These are phyloP conservation scores for Choiromyces venosus DNA, from an alignment of 495 filamentous ascomycete genomes.

Conservation along the genomic window DNA sequence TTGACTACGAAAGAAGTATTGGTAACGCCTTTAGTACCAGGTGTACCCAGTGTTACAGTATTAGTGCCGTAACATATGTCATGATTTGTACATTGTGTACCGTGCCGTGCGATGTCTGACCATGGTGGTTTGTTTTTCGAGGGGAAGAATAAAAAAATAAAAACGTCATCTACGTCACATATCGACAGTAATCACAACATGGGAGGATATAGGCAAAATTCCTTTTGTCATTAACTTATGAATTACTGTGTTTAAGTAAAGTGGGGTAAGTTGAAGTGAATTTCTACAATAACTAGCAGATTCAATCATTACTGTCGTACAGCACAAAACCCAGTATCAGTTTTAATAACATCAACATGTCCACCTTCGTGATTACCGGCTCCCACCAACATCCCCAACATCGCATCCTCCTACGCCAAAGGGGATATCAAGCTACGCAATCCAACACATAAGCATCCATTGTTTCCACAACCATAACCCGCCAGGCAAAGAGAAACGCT, in stretches of 20 bases:
- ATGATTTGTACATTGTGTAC: neutral
- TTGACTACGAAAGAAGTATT: neutral
- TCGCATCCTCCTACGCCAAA: conserved; percentile 34
- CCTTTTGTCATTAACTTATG: neutral
- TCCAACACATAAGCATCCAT: conserved; percentile 12
- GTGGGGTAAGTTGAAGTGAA: neutral
- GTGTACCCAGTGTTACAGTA: neutral
- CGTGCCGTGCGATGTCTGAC: neutral
- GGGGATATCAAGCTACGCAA: conserved; percentile 41
- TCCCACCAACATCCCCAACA: neutral
- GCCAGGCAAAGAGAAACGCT: conserved; percentile 17
- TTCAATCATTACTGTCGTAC: neutral
- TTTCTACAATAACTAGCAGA: neutral
- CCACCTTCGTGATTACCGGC: neutral
- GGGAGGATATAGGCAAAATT: neutral
- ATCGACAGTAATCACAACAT: neutral
- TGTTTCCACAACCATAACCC: conserved; percentile 18
- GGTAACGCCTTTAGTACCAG: neutral
- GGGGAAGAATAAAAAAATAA: conserved; percentile 15
- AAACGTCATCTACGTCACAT: conserved; percentile 12
- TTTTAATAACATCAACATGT: neutral
- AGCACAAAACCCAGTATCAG: neutral
- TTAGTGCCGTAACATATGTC: neutral
- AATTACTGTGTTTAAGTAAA: neutral
- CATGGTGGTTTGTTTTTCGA: conserved; percentile 24